Evolutionary conservation across 2,329 filamentous ascomycete genomes (phyloP), one percentile per base, ranked within the genome.

Genomic region (Monosporascus sp.): DNA sequence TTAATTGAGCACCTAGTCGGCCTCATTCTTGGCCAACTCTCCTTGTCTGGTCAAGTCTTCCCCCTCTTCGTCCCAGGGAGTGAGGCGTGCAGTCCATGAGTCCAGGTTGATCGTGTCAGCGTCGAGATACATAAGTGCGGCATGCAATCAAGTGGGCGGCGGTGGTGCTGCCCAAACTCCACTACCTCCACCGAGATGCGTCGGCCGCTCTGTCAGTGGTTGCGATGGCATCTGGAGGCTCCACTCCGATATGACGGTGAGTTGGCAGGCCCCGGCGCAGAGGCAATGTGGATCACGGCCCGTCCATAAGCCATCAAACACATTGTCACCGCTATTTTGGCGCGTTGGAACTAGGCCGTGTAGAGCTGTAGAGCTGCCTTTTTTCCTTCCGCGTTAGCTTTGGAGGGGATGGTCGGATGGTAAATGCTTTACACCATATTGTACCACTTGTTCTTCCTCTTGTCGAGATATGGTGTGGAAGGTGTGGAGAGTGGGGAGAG

Each of bases 291-390:
- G 63, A 65, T 48, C 58, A 27, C 44, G 51, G 38, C 43, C 55
- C 57, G 54, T 58, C 56, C 50, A 57, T 57, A 60, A 57, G 57
- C 65, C 63, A 66, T 60, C 56, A 50, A 59, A 61, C 65, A 67
- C 64, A 65, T 66, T 50, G 64, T 67, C 65, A 67, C 65, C 65
- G 65, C 65, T 57, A 63, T 62, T 67, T 62, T 35, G 31, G 31
- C 31, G 31, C 31, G 9, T 35, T 35, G 9, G 9, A 35, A 35
- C 31, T 35, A 35, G 31, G 14, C 31, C 31, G 31, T 35, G 11
- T 35, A 14, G 11, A 35, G 31, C 31, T 35, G 11, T 35, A 35
- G 31, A 35, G 4, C 31, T 18, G 41, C 14, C 43, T 27, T 39
- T 41, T 39, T 6, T 41, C 18, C 15, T 18, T 18, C 38, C 38